Evolutionary conservation across 345 rosid species (phyloP).

Genomic region (Linum trigynum): DNA sequence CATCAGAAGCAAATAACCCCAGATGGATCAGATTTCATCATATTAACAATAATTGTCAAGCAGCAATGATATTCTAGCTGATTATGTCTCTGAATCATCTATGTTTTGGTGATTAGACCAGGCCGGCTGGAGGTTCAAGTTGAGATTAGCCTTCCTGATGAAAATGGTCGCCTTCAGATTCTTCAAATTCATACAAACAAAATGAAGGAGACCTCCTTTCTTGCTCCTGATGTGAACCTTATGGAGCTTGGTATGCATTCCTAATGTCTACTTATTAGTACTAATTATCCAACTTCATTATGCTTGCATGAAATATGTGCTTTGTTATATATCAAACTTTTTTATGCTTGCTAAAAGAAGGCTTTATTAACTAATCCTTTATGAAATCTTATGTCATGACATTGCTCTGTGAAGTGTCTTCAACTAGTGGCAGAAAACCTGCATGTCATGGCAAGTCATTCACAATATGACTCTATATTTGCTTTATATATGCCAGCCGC

Average conservation of each 20-base stretch:
- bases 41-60: background rate
- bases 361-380: no score
- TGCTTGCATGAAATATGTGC: background rate
- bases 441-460: background rate
- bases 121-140: conserved; percentile 98
- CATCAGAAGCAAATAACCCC: no score
- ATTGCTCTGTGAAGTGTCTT: no score
- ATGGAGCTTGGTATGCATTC: conserved; percentile 69
- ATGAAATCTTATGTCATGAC: background rate
- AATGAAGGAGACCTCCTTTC: conserved; percentile 97
- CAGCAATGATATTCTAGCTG: background rate
- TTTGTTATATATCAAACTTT: no score
- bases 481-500: conserved; percentile 54
- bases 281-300: background rate
- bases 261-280: background rate
- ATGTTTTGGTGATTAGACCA: conserved; percentile 43
- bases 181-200: conserved; percentile 96
- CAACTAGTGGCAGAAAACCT: no score
- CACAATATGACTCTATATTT: background rate
- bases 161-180: conserved; percentile 90
- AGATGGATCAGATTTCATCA: no score
- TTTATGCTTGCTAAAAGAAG: no score
- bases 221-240: conserved; percentile 75
- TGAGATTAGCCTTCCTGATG: conserved; percentile 99
- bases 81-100: background rate